These are phyloP conservation scores for Orbilia brochopaga DNA, from an alignment of 2,329 filamentous ascomycete species.

Conservation along the genomic window DNA sequence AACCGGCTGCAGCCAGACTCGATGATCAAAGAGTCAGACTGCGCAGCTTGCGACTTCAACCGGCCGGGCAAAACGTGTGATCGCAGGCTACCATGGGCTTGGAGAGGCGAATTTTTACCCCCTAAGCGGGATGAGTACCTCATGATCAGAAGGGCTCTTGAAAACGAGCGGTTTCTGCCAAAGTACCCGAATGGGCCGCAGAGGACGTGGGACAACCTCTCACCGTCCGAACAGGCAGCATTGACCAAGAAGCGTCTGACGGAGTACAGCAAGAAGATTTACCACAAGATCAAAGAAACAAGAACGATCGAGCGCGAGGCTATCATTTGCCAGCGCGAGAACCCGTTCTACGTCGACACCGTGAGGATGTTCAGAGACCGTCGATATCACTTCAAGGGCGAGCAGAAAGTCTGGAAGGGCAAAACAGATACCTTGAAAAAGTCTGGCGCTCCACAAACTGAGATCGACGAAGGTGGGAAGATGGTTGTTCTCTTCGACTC, in stretches of 20 bases:
- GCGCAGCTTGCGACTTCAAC: conserved; percentile 97
- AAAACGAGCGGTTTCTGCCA: conserved; percentile 90
- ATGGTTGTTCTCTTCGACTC: conserved; percentile 98
- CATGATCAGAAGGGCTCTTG: conserved; percentile 91
- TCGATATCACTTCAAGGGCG: conserved; percentile 96
- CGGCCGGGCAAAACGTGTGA: conserved; percentile 96
- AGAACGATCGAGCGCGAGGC: conserved; percentile 92
- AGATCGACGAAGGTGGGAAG: conserved; percentile 95
- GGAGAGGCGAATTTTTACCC: conserved; percentile 95
- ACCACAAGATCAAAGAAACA: conserved; percentile 97
- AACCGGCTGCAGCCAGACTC: conserved; percentile 97
- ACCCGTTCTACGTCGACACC: conserved; percentile 97
- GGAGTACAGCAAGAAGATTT: conserved; percentile 96
- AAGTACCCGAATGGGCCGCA: conserved; percentile 72
- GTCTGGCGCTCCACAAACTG: conserved; percentile 73
- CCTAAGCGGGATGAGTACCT: conserved; percentile 98
- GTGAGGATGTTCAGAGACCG: conserved; percentile 95
- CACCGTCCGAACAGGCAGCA: conserved; percentile 78
- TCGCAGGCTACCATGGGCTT: conserved; percentile 90
- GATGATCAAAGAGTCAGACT: conserved; percentile 97
- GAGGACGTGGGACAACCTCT: conserved; percentile 80
- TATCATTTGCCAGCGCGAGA: conserved; percentile 97
- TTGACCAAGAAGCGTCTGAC: conserved; percentile 86
- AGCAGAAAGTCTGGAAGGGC: conserved; percentile 97
- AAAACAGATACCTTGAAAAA: conserved; percentile 88